A percentile compares a stretch with the other conserved stretches of the same genome.
Evolutionary conservation across 176 grass and related monocot species (phyloP).

Genomic region (Olyra latifolia): DNA sequence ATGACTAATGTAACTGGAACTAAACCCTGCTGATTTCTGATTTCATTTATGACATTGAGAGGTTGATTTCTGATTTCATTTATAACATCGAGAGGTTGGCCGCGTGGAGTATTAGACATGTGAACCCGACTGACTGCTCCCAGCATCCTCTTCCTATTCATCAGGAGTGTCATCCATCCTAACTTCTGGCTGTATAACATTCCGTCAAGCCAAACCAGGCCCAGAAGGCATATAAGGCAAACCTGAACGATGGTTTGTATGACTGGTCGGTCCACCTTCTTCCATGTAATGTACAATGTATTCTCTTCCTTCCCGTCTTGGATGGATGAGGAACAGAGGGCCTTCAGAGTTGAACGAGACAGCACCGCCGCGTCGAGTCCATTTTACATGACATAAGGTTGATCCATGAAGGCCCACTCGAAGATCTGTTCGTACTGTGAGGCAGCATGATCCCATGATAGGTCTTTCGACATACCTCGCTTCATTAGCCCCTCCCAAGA

Average conservation of each 20-base stretch:
- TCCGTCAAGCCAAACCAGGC: not conserved
- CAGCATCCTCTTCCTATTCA: slow-evolving; percentile 31
- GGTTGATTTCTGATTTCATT: slow-evolving; percentile 8
- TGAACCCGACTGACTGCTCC: not conserved
- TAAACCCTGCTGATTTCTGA: slow-evolving; percentile 2
- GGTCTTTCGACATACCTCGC: slow-evolving; percentile 79
- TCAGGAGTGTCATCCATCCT: slow-evolving; percentile 5
- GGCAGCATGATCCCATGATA: slow-evolving; percentile 79
- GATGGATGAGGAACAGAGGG: not conserved
- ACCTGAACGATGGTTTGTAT: not conserved
- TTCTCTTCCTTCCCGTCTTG: slow-evolving; percentile 8
- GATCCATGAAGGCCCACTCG: slow-evolving; percentile 78
- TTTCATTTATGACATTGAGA: slow-evolving; percentile 23
- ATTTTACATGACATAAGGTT: slow-evolving; percentile 67
- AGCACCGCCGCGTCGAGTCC: not conserved
- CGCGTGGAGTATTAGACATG: not conserved
- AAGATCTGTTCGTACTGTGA: slow-evolving; percentile 89
- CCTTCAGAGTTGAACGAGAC: not conserved
- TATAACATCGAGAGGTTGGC: slow-evolving; percentile 22
- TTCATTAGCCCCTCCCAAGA: slow-evolving; percentile 97
- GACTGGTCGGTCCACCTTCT: not conserved
- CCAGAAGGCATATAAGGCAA: slow-evolving; percentile 4
- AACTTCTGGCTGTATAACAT: not conserved
- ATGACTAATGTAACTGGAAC: slow-evolving; percentile 1
- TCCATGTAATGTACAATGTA: slow-evolving; percentile 44